Evolutionary conservation across 2,329 filamentous ascomycete genomes (phyloP).

Genomic region (Ceratocystis papillata): DNA sequence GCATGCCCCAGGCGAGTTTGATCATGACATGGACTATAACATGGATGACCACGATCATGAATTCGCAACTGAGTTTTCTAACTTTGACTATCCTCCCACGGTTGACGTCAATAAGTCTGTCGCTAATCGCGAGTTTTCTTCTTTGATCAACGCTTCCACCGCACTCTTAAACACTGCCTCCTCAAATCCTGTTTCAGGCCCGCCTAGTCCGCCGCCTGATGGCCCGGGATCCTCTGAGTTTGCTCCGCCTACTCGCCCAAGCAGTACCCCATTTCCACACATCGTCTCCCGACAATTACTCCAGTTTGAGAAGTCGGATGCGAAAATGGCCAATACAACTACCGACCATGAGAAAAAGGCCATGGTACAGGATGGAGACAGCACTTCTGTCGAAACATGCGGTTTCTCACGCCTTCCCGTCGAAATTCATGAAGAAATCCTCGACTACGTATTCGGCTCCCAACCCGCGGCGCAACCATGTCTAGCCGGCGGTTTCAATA

Average conservation of each 20-base stretch:
- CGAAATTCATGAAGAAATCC: constrained; percentile 61
- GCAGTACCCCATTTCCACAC: constrained; percentile 50
- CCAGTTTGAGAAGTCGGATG: not conserved
- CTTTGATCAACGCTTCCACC: constrained; percentile 15
- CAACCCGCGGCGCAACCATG: constrained; percentile 49
- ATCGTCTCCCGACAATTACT: constrained; percentile 38
- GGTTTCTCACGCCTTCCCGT: constrained; percentile 45
- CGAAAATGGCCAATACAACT: not conserved
- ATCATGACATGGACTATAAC: constrained; percentile 1
- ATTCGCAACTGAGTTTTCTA: constrained; percentile 21
- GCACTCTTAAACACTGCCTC: constrained; percentile 31
- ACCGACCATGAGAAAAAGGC: not conserved
- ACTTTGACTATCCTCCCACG: constrained; percentile 25
- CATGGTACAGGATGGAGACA: not conserved
- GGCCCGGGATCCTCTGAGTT: constrained; percentile 37
- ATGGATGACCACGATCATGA: constrained; percentile 21
- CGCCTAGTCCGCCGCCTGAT: constrained; percentile 29
- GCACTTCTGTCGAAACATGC: constrained; percentile 5
- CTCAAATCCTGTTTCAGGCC: constrained; percentile 28
- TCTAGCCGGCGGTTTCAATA: constrained; percentile 40
- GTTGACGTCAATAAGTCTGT: constrained; percentile 25
- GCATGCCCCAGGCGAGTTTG: not conserved
- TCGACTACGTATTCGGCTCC: constrained; percentile 61
- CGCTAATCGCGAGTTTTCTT: constrained; percentile 31
- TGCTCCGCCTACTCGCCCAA: constrained; percentile 43